Evolutionary conservation across 1,139 yeast species (phyloP).

Genomic region (Nakaseomyces sp.): DNA sequence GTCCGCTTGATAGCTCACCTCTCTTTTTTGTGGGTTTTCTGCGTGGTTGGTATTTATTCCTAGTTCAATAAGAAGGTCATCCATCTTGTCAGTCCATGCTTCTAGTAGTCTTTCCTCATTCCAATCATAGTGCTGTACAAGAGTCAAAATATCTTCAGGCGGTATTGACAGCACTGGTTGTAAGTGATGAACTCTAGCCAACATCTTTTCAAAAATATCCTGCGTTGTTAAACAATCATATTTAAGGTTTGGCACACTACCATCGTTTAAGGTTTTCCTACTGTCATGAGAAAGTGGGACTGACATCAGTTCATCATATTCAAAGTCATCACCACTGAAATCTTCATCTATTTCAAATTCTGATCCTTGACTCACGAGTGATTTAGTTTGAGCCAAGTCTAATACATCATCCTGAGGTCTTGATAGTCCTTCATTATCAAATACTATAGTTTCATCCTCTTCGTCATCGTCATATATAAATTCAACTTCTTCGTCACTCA

Average conservation of each 20-base stretch:
- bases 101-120: constrained; percentile 65
- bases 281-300: constrained; percentile 8
- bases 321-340: constrained; percentile 5
- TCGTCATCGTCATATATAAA: constrained; percentile 5
- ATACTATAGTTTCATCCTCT: background rate
- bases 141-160: constrained; percentile 33
- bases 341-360: constrained; percentile 22
- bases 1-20: constrained; percentile 22
- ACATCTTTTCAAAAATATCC: constrained; percentile 25
- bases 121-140: constrained; percentile 63
- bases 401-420: constrained; percentile 6
- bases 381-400: constrained; percentile 2
- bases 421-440: background rate
- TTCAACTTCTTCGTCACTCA: constrained; percentile 2
- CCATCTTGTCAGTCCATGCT: constrained; percentile 49
- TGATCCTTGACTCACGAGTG: constrained; percentile 16
- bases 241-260: constrained; percentile 20
- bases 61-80: constrained; percentile 37
- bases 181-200: constrained; percentile 21
- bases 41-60: constrained; percentile 36
- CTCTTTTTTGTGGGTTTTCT: constrained; percentile 11
- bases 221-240: constrained; percentile 28
- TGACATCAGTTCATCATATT: constrained; percentile 15
- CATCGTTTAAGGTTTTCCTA: constrained; percentile 16
- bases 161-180: constrained; percentile 27